A percentile compares a stretch with the other conserved stretches of the same genome.
Conservation (phyloP, 352 stramenopile species). For the Pythium utonaiense region DNA sequence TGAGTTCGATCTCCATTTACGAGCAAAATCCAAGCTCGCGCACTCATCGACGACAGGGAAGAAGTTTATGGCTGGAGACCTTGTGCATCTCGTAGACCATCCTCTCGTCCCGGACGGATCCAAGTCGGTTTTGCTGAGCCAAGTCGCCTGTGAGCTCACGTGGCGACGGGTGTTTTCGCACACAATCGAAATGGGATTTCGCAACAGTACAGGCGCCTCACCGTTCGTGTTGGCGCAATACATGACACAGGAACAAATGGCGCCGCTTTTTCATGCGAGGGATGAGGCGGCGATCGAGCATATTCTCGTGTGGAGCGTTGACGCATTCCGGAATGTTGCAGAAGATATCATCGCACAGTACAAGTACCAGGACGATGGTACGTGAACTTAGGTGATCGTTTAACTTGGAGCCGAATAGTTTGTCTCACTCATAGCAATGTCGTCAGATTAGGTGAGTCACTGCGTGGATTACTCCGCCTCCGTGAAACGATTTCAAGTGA, state of each 20-base stretch:
- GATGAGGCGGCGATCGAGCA: constrained; percentile 30
- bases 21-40: constrained; percentile 55
- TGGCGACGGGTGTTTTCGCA: constrained; percentile 42
- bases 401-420: not conserved
- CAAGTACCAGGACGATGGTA: constrained; percentile 83
- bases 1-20: constrained; percentile 51
- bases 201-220: not conserved
- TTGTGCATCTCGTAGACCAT: constrained; percentile 27
- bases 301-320: constrained; percentile 40
- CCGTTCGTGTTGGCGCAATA: constrained; percentile 41
- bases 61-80: constrained; percentile 33
- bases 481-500: constrained; percentile 68
- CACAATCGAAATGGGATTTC: not conserved
- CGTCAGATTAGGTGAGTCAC: constrained; percentile 48
- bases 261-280: constrained; percentile 11
- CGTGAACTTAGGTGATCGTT: not conserved
- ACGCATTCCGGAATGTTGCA: constrained; percentile 46
- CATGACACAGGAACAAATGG: constrained; percentile 33
- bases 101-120: constrained; percentile 53
- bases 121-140: constrained; percentile 43
- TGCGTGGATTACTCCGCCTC: constrained; percentile 60
- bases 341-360: constrained; percentile 77
- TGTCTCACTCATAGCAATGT: not conserved
- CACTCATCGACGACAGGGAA: constrained; percentile 40
- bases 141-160: constrained; percentile 38